Base-by-base conservation (phyloP, 228 moss, liverwort and hornwort species). In the Sphagnum magellanicum region DNA sequence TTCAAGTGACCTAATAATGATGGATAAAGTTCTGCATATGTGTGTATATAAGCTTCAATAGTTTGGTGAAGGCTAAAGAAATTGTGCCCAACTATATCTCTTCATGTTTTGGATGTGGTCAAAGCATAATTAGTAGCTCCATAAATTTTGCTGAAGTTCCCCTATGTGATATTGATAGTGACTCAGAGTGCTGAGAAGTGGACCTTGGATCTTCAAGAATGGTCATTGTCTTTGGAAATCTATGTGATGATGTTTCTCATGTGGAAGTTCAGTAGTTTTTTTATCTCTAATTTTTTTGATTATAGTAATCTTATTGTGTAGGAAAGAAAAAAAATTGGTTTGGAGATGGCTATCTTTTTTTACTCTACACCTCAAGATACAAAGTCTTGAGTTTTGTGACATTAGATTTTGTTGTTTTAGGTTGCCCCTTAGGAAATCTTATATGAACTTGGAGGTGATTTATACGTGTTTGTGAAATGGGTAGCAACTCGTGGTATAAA, bases 51-150 rank as follows among this genome's bases (percentile, higher is more conserved):
- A 89, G 91, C 91, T 59, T 82, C 81, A 67, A 91, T 88, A 73
- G 86, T 91, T 61, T 78, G 94, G 74, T 82, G 88, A 86, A 88
- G 87, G 78, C 84, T 94, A 48, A 94, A 94, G 77, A 89, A 84
- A 75, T 79, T 94, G 78, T 91, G 94, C 14, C 91, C 94, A 48
- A 85, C 87, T 75, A 81, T 91, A 57, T 88, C 94, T 76, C 89
- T 91, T 63, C 76, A 87, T 63, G 91, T 94, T 68, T 78, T 94
- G 81, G 91, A 89, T 79, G 88, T 94, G 65, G 94, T 94, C 89
- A 89, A 78, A 91, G 88, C 74, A 94, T 89, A 76, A 84, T 91
- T 69, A 88, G 89, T 74, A 87, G 81, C 74, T 81, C 85, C 67
- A 75, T 84, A 72, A 88, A 94, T 72, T 84, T 94, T 67, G 91